Evolutionary conservation across 306 rosid genomes (phyloP).

Genomic region (Carpinus viminea): DNA sequence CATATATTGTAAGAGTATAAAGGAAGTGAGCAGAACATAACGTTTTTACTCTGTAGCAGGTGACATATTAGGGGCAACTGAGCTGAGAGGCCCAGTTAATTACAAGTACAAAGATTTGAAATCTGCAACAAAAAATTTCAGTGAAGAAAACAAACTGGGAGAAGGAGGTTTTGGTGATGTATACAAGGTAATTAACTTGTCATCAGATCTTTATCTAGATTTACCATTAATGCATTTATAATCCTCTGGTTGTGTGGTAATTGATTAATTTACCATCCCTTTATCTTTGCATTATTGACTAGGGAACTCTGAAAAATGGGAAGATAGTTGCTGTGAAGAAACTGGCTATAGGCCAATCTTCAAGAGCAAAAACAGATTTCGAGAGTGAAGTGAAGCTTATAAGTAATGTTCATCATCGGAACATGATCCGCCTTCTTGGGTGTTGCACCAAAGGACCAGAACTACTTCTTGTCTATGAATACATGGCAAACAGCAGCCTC

Average conservation of each 20-base stretch:
- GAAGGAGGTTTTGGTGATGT: conserved; percentile 80
- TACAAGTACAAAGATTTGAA: conserved; percentile 60
- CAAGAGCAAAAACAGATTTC: conserved; percentile 49
- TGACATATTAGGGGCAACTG: conserved; percentile 65
- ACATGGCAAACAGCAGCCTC: conserved; percentile 62
- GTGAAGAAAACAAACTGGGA: conserved; percentile 62
- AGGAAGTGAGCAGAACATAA: neutral
- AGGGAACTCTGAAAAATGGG: conserved; percentile 72
- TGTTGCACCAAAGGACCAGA: conserved; percentile 63
- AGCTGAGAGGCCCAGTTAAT: conserved; percentile 57
- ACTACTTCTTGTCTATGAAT: conserved; percentile 69
- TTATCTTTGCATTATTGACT: neutral
- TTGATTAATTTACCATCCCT: neutral
- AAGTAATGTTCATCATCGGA: conserved; percentile 71
- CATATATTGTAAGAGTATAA: too few species aligned
- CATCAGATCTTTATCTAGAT: neutral
- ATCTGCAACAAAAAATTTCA: conserved; percentile 57
- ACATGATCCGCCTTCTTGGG: conserved; percentile 70
- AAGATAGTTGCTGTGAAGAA: conserved; percentile 70
- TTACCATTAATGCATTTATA: neutral
- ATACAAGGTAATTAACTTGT: conserved; percentile 57
- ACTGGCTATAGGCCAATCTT: conserved; percentile 42
- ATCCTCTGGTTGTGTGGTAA: neutral
- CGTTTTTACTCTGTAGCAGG: conserved; percentile 29
- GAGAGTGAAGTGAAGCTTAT: conserved; percentile 71